Percentiles rank a stretch among this genome's conserved stretches.
These are phyloP conservation scores for Cryphonectria parasitica DNA, from an alignment of 2,329 filamentous ascomycete species.

Conservation along the genomic window DNA sequence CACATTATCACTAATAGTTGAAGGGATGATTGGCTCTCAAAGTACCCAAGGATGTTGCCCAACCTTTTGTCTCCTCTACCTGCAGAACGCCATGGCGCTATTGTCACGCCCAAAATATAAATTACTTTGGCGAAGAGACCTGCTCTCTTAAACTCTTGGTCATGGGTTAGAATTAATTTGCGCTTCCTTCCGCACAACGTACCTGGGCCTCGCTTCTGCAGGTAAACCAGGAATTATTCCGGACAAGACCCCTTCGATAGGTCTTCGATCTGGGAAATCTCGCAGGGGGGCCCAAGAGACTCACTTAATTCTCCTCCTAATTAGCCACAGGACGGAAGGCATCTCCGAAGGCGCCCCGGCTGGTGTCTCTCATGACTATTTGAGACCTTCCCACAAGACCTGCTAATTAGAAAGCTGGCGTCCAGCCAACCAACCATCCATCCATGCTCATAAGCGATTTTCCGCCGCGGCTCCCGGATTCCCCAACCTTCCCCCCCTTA, in stretches of 20 bases:
- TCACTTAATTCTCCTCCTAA: background rate
- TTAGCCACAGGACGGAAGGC: background rate
- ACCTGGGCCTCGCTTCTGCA: background rate
- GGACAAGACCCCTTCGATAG: no score
- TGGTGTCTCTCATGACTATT: background rate
- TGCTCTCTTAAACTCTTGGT: background rate
- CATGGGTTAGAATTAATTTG: background rate
- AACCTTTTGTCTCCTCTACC: background rate
- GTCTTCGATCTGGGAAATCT: no score
- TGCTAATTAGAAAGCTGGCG: background rate
- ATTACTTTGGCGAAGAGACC: background rate
- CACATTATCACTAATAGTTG: background rate
- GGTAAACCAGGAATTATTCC: background rate
- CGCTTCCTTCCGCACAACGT: background rate
- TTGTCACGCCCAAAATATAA: background rate
- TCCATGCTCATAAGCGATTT: background rate
- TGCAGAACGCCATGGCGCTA: background rate
- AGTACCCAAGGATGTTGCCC: background rate
- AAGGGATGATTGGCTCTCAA: background rate
- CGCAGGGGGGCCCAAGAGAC: no score
- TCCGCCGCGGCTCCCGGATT: background rate
- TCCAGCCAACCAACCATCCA: background rate
- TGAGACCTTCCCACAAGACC: background rate
- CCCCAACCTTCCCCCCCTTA: no score
- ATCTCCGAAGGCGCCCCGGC: background rate